Evolutionary conservation across 371 early-diverging fungal genomes (phyloP), one percentile per base, ranked within the genome.

Genomic region (Conidiobolus incongruus): DNA sequence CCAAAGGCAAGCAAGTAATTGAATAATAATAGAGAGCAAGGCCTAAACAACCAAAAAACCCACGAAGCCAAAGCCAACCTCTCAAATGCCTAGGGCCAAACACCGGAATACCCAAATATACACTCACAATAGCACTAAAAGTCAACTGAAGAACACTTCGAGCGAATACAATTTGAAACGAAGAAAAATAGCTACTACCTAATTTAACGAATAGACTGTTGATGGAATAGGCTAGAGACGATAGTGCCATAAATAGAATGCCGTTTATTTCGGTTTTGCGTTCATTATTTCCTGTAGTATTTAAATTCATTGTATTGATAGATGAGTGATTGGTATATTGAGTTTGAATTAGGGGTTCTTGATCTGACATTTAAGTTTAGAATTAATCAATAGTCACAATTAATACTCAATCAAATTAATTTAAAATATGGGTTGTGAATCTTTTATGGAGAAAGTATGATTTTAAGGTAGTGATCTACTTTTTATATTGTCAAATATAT

Each of bases 141-240:
- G 57, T 12, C 0, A 63, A 52, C 50, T 84, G 85, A 13, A 77
- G 45, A 16, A 74, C 44, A 13, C 76, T 72, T 20, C 82, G 68
- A 20, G 72, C 67, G 45, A 81, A 62, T 10, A 81, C 81, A n/a
- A 81, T 66, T 47, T 80, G 66, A 8, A 75, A 63, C 0, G 72
- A 63, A 0, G 77, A 69, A 23, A 77, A 63, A 2, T 36, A 47
- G 1, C 50, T 35, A 2, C 71, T 69, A 17, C 68, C 59, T 22
- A 72, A 40, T 44, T 76, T 78, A 47, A 81, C 81, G 33, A 70
- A 64, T 0, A 72, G 60, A 1, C 78, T 69, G 69, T 77, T 80
- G 30, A 66, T 48, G 0, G 75, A 68, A 49, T 80, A 81, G 7
- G 70, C 72, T 4, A 79, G 48, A 0, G 82, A 77, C 3, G 84